Conservation (phyloP, 176 grass and related monocot species). For the Oryza punctata region DNA sequence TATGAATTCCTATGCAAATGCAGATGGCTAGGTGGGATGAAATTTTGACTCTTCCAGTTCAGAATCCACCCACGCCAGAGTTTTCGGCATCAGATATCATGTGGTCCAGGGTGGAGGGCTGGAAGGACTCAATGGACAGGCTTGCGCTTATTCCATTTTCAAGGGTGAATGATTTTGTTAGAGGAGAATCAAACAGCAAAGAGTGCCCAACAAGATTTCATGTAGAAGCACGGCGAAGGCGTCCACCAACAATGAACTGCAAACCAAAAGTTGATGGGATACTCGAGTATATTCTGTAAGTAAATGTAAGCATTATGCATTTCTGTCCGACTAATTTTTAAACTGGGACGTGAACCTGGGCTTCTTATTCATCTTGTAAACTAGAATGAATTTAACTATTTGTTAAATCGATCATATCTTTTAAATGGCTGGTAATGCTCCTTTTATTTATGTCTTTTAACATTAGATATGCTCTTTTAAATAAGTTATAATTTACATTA, state of each 20-base stretch:
- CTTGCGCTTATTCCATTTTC: conserved; percentile 94
- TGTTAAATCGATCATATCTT: background rate
- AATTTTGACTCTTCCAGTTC: conserved; percentile 89
- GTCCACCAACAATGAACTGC: conserved; percentile 59
- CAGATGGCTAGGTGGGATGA: conserved; percentile 97
- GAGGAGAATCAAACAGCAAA: conserved; percentile 88
- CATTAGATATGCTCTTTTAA: conserved; percentile 7
- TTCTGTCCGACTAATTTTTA: background rate
- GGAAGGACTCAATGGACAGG: conserved; percentile 86
- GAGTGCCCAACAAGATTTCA: conserved; percentile 87
- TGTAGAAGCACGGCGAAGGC: conserved; percentile 81
- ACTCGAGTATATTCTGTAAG: conserved; percentile 98
- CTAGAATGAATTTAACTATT: conserved; percentile 1
- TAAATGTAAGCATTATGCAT: conserved; percentile 22
- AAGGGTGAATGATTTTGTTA: conserved; percentile 82
- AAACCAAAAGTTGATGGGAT: conserved; percentile 99
- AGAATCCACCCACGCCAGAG: conserved; percentile 77
- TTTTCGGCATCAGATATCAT: conserved; percentile 84
- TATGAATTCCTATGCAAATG: background rate
- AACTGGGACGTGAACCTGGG: background rate
- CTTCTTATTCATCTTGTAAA: conserved; percentile 13
- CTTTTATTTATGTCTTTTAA: background rate
- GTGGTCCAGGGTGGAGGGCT: conserved; percentile 94
- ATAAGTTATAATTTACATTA: conserved; percentile 27
- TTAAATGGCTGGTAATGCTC: background rate